A percentile compares a stretch with the other conserved stretches of the same genome.
phyloP scores from a whole-genome alignment of 2,329 filamentous ascomycete genomes.

The Colletotrichum camelliae region DNA sequence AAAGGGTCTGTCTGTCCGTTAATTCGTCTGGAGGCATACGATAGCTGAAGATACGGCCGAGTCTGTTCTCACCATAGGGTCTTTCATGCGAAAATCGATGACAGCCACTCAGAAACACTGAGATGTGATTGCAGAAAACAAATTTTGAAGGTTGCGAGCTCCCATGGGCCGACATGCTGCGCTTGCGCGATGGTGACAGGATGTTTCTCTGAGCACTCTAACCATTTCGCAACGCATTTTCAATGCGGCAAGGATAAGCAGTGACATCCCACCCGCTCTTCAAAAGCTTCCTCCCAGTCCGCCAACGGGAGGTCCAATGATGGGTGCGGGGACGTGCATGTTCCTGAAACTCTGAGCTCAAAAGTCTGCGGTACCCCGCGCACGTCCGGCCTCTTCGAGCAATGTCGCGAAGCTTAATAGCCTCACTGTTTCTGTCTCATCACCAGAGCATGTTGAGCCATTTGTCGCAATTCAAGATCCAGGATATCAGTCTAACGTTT shows the following conservation, averaged over 20 bases:
- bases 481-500: background rate
- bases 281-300: background rate
- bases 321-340: background rate
- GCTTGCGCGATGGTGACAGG: background rate
- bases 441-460: background rate
- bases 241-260: background rate
- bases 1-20: background rate
- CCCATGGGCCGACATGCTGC: background rate
- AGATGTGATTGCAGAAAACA: background rate
- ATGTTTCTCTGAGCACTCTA: background rate
- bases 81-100: background rate
- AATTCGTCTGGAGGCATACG: background rate
- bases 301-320: background rate
- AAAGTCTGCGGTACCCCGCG: slow-evolving; percentile 11
- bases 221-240: background rate
- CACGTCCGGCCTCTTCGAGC: background rate
- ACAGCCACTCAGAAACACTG: background rate
- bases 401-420: background rate
- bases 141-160: background rate
- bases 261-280: background rate
- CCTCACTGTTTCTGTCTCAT: slow-evolving; percentile 14
- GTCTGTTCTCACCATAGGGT: background rate
- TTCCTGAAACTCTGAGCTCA: slow-evolving; percentile 4
- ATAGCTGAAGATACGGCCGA: background rate
- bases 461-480: background rate